phyloP scores from a whole-genome alignment of 306 rosid species.

The Cicer chorassanicum region DNA sequence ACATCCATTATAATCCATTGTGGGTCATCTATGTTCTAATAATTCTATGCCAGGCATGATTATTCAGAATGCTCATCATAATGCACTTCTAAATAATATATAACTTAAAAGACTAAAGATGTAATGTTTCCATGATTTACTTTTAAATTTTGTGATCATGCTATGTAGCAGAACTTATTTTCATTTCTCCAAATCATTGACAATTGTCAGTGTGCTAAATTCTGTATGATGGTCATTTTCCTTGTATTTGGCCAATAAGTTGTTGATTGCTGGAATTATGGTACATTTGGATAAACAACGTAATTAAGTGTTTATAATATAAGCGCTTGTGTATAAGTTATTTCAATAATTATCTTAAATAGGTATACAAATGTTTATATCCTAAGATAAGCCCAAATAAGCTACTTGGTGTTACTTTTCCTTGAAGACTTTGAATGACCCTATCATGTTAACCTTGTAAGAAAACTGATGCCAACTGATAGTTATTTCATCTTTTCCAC shows the following conservation, averaged over 20 bases:
- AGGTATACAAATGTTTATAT: background rate
- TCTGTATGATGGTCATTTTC: conserved; percentile 19
- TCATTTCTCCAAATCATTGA: conserved; percentile 35
- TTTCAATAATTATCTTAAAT: background rate
- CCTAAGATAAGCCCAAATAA: background rate
- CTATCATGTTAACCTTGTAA: background rate
- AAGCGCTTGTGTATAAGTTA: background rate
- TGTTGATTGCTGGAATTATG: conserved; percentile 6
- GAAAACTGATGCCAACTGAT: conserved; percentile 30
- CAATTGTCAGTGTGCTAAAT: conserved; percentile 7
- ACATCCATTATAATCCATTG: conserved; percentile 42
- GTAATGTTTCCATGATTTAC: conserved; percentile 9
- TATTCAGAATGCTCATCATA: conserved; percentile 27
- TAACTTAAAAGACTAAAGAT: conserved; percentile 5
- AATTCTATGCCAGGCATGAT: conserved; percentile 33
- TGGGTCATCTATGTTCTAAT: conserved; percentile 35
- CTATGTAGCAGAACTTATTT: conserved; percentile 16
- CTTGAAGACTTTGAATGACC: conserved; percentile 18
- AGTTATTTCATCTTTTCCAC: conserved; percentile 25
- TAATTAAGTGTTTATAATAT: background rate
- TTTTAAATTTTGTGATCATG: conserved; percentile 15
- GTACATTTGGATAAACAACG: background rate
- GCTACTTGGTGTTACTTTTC: background rate
- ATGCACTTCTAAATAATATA: conserved; percentile 21
- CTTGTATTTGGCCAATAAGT: conserved; percentile 19